phyloP scores from a whole-genome alignment of 192 early-diverging fungal species.

The Coemansia sp. region DNA sequence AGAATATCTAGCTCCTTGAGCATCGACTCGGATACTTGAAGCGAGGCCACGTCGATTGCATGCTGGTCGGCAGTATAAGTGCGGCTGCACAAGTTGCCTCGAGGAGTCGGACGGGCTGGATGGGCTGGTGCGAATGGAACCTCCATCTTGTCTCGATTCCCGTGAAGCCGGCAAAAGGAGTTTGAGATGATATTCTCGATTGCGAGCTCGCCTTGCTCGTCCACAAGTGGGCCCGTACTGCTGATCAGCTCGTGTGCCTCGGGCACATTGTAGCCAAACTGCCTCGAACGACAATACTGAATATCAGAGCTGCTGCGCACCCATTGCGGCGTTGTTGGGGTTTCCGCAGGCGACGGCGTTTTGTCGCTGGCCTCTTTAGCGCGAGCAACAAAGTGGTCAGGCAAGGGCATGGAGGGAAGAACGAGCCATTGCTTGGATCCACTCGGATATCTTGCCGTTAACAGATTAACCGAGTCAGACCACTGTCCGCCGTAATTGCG shows the following conservation, averaged over 20 bases:
- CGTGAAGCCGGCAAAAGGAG: slow-evolving; percentile 20
- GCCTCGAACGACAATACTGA: neutral
- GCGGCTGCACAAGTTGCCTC: slow-evolving; percentile 30
- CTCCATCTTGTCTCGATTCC: slow-evolving; percentile 16
- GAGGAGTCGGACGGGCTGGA: slow-evolving; percentile 3
- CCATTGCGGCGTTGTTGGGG: slow-evolving; percentile 17
- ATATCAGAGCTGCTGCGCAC: slow-evolving; percentile 16
- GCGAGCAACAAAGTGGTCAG: neutral
- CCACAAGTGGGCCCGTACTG: slow-evolving; percentile 16
- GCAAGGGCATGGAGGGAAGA: slow-evolving; percentile 18
- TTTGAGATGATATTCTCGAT: slow-evolving; percentile 24
- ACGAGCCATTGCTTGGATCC: slow-evolving; percentile 45
- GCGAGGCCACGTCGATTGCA: slow-evolving; percentile 15
- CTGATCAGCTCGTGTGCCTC: slow-evolving; percentile 7
- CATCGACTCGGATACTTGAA: slow-evolving; percentile 25
- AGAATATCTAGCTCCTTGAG: slow-evolving; percentile 36
- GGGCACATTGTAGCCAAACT: slow-evolving; percentile 1
- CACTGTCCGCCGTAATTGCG: slow-evolving; percentile 24
- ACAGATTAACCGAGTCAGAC: slow-evolving; percentile 19
- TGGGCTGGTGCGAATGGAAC: slow-evolving; percentile 15
- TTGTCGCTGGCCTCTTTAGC: neutral
- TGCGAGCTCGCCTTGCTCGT: slow-evolving; percentile 21
- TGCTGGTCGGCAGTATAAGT: slow-evolving; percentile 13
- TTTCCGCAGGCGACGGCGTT: neutral
- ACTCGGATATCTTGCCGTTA: slow-evolving; percentile 33